Percentiles rank a stretch among this genome's conserved stretches.
Conservation (phyloP, 1,284 basidiomycete species). For the Boletus holoroseus region DNA sequence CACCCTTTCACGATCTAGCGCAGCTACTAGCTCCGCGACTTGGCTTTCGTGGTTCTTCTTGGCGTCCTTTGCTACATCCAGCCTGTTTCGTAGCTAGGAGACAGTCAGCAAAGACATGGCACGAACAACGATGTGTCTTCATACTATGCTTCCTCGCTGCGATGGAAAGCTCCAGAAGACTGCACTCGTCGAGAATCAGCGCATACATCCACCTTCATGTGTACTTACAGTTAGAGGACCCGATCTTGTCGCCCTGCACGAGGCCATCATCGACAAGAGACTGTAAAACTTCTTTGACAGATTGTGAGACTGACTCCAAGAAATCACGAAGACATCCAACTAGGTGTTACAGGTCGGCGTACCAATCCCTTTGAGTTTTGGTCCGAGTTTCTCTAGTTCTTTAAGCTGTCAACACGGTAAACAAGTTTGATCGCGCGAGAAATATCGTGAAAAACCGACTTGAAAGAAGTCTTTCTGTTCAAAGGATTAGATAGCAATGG, state of each 20-base stretch:
- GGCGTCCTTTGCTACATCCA: slow-evolving; percentile 52
- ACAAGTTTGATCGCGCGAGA: neutral
- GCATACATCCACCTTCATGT: slow-evolving; percentile 27
- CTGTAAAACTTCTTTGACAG: slow-evolving; percentile 84
- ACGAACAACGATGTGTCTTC: slow-evolving; percentile 16
- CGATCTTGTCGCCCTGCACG: slow-evolving; percentile 83
- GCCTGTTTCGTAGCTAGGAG: slow-evolving; percentile 53
- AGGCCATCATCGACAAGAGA: slow-evolving; percentile 79
- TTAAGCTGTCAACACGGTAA: slow-evolving; percentile 52
- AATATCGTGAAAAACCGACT: slow-evolving; percentile 29
- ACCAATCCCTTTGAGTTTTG: slow-evolving; percentile 87
- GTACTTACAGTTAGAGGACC: slow-evolving; percentile 79
- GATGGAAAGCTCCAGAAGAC: slow-evolving; percentile 94
- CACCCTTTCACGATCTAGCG: slow-evolving; percentile 49
- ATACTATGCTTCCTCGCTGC: slow-evolving; percentile 71
- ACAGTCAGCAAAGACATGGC: slow-evolving; percentile 6
- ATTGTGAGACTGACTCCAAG: slow-evolving; percentile 61
- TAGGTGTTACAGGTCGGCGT: slow-evolving; percentile 11
- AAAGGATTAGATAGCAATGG: slow-evolving; percentile 1
- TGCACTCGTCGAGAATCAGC: slow-evolving; percentile 35
- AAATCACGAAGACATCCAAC: neutral
- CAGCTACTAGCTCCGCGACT: slow-evolving; percentile 40
- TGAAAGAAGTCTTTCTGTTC: slow-evolving; percentile 81
- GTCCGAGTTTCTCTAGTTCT: slow-evolving; percentile 79
- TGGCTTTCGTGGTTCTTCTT: slow-evolving; percentile 45